These are phyloP conservation scores for Taphrina populina DNA, from an alignment of 1,139 yeast genomes.

Conservation along the genomic window DNA sequence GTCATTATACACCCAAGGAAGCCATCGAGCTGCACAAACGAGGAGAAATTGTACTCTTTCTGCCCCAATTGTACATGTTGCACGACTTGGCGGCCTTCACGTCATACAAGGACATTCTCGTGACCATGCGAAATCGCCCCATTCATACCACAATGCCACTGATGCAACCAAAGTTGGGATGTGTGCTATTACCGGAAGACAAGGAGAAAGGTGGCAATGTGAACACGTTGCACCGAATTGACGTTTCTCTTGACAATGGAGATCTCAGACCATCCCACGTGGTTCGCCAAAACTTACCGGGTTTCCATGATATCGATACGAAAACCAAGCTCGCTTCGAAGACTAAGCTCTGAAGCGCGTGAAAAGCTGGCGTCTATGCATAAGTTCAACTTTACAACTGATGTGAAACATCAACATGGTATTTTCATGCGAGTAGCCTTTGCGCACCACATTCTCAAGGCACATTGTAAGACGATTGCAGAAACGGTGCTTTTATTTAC, in stretches of 20 bases:
- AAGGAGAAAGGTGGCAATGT: constrained; percentile 14
- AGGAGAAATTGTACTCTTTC: constrained; percentile 23
- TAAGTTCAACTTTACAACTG: no score
- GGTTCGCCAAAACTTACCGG: constrained; percentile 3
- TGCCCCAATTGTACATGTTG: constrained; percentile 25
- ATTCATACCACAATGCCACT: constrained; percentile 10
- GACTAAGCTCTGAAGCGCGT: no score
- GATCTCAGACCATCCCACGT: constrained; percentile 3
- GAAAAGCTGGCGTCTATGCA: constrained; percentile 1
- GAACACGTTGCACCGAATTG: constrained; percentile 10
- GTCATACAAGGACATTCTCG: constrained; percentile 2
- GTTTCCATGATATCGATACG: constrained; percentile 9
- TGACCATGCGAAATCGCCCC: constrained; percentile 8
- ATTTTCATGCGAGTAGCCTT: background rate
- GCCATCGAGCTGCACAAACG: constrained; percentile 12
- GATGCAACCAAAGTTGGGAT: constrained; percentile 13
- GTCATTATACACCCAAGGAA: constrained; percentile 23
- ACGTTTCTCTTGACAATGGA: constrained; percentile 1
- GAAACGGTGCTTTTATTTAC: no score
- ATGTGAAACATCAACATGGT: no score
- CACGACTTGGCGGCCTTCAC: constrained; percentile 27
- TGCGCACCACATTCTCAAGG: no score
- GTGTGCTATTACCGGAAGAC: constrained; percentile 23
- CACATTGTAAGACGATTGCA: no score
- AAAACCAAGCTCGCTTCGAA: background rate